These are phyloP conservation scores for Sporisorium graminicola DNA, from an alignment of 1,284 basidiomycete species.

Conservation along the genomic window DNA sequence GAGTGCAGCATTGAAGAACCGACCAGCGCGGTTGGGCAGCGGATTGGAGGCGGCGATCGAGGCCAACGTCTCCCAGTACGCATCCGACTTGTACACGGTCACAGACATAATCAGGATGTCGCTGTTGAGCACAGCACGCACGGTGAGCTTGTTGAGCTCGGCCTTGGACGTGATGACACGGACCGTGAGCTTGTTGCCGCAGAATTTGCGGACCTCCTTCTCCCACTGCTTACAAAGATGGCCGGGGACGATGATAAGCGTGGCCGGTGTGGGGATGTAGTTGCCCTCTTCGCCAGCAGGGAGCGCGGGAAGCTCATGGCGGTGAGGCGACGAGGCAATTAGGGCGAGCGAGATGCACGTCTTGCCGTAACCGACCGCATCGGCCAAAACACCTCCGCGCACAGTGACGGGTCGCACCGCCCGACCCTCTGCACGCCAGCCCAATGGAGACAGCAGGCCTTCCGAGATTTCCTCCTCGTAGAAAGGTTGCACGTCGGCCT, in stretches of 20 bases:
- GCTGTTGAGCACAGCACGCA: slow-evolving; percentile 82
- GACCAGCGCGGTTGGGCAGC: slow-evolving; percentile 47
- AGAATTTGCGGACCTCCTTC: slow-evolving; percentile 86
- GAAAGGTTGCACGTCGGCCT: slow-evolving; percentile 74
- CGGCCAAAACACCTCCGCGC: slow-evolving; percentile 91
- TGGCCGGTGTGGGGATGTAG: slow-evolving; percentile 82
- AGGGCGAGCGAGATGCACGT: slow-evolving; percentile 93
- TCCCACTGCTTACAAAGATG: slow-evolving; percentile 92
- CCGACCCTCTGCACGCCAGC: slow-evolving; percentile 92
- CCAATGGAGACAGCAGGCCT: slow-evolving; percentile 83
- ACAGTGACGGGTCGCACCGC: slow-evolving; percentile 82
- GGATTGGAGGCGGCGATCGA: slow-evolving; percentile 52
- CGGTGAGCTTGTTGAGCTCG: slow-evolving; percentile 81
- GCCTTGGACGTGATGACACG: slow-evolving; percentile 79
- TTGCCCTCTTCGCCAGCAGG: slow-evolving; percentile 78
- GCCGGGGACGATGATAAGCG: slow-evolving; percentile 87
- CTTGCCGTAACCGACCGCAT: slow-evolving; percentile 96
- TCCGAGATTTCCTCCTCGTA: slow-evolving; percentile 94
- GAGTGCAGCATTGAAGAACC: slow-evolving; percentile 61
- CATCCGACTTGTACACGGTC: slow-evolving; percentile 78
- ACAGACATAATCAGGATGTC: slow-evolving; percentile 90
- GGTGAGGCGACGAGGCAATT: slow-evolving; percentile 51
- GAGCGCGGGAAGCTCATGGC: slow-evolving; percentile 61
- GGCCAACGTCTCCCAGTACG: slow-evolving; percentile 61
- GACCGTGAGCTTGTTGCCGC: slow-evolving; percentile 76